A percentile compares a stretch with the other conserved stretches of the same genome.
phyloP scores from a whole-genome alignment of 768 basidiomycete genomes.

The Agaricus subrufescens region DNA sequence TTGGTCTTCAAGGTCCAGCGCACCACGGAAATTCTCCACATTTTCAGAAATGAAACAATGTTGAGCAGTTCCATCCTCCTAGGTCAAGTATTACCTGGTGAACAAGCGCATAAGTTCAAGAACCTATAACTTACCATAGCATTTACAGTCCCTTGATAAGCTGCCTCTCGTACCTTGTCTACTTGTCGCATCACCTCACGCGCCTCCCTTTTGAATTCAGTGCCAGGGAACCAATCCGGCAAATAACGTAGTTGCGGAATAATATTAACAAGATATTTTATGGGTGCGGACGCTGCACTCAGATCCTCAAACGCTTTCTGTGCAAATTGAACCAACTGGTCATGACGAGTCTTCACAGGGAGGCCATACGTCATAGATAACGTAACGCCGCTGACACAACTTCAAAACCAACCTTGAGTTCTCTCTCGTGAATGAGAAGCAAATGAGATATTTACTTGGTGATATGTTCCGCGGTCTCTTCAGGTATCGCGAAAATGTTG shows the following conservation, averaged over 20 bases:
- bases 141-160: neutral
- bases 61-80: neutral
- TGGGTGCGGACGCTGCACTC: neutral
- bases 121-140: neutral
- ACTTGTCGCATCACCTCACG: neutral
- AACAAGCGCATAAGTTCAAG: no score
- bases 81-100: neutral
- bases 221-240: constrained; percentile 11
- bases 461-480: neutral
- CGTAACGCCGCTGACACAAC: neutral
- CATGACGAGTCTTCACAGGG: neutral
- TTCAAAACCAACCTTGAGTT: neutral
- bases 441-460: neutral
- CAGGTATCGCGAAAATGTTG: neutral
- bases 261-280: constrained; percentile 6
- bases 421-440: no score
- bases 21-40: neutral
- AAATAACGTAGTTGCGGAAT: constrained; percentile 3
- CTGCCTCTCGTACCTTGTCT: neutral
- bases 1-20: neutral
- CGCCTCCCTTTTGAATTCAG: constrained; percentile 2
- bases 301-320: no score
- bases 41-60: neutral
- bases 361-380: neutral
- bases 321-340: neutral